A percentile compares a stretch with the other conserved stretches of the same genome.
Evolutionary conservation across 495 filamentous ascomycete genomes (phyloP).

Genomic region (Parathielavia appendiculata): DNA sequence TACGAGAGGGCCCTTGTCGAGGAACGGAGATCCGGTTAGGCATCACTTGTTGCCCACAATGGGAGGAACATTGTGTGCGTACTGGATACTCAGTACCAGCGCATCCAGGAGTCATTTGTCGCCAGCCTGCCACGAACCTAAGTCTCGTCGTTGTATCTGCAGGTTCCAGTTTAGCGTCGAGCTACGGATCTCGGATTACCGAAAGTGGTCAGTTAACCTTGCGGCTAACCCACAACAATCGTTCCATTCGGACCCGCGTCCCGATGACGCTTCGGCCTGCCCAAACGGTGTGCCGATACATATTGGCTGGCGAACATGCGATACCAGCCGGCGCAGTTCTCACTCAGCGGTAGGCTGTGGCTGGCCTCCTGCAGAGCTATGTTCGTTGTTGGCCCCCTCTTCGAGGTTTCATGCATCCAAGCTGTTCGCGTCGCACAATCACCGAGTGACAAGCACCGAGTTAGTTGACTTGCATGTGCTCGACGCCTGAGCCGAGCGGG

Average conservation of each 20-base stretch:
- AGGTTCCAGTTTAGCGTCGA: not conserved
- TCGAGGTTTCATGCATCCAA: not conserved
- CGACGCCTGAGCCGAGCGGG: not conserved
- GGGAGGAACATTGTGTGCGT: not conserved
- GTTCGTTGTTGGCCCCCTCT: not conserved
- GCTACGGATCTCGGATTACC: slow-evolving; percentile 14
- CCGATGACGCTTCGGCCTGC: slow-evolving; percentile 8
- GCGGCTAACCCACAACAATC: not conserved
- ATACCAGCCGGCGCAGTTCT: slow-evolving; percentile 2
- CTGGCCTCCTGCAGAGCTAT: not conserved
- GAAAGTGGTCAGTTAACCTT: slow-evolving; percentile 5
- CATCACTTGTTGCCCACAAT: slow-evolving; percentile 6
- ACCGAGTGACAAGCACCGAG: not conserved
- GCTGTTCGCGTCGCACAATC: not conserved
- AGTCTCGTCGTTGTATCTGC: not conserved
- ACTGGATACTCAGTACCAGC: not conserved
- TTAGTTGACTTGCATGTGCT: not conserved
- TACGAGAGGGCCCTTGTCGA: not conserved
- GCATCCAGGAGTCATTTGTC: not conserved
- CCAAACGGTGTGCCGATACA: slow-evolving; percentile 13
- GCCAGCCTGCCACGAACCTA: not conserved
- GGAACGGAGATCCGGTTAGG: slow-evolving; percentile 9
- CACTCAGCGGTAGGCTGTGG: not conserved
- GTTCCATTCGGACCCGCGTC: slow-evolving; percentile 7
- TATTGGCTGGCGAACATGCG: slow-evolving; percentile 7